Base-by-base conservation (phyloP, 345 rosid species). In the Boechera stricta region DNA sequence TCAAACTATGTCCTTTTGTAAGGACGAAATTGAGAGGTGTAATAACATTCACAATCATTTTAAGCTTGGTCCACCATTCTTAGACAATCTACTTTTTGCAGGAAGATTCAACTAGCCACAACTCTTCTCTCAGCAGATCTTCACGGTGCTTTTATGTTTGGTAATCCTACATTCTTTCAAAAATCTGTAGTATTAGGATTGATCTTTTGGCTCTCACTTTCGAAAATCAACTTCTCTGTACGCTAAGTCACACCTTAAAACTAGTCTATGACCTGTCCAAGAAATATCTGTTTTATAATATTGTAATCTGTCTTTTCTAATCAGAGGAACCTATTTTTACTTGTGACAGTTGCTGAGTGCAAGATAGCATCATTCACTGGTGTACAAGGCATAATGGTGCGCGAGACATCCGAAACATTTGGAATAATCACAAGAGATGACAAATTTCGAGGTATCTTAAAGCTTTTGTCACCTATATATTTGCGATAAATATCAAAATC, bases 391-490 rank as follows among this genome's bases (percentile, higher is more conserved):
- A 85, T 92, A 69, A 82, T 95, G 96, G 82, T 89, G 75, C 91
- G 89, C n/a, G 99, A 92, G 86, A 95, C 98, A 79, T 85, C 91
- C 7, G 86, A 89, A 83, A 91, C 97, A 78, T 88, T 92, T 86
- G 96, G 90, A 60, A 82, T 95, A 62, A 82, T 95, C 64, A 88
- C 87, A 21, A 82, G 82, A 75, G 90, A 88, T 8, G 75, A 95
- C 68, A 83, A 85, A 79, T 67, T 94, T 59, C 74, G 16, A 59
- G 96, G 99, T 92, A 82, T 11, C 52, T 35, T 15, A 2, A 62
- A 69, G 31, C 33, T 69, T 24, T 5, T 57, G n/a, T 31, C 21
- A 69, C 39, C 36, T 2, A 2, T 53, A 3, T 61, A 2, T 24
- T 29, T 49, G 18, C 1, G 4, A 31, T 6, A 8, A 42, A 13